Conservation (phyloP, 352 stramenopile genomes). For the Phytophthora pisi region DNA sequence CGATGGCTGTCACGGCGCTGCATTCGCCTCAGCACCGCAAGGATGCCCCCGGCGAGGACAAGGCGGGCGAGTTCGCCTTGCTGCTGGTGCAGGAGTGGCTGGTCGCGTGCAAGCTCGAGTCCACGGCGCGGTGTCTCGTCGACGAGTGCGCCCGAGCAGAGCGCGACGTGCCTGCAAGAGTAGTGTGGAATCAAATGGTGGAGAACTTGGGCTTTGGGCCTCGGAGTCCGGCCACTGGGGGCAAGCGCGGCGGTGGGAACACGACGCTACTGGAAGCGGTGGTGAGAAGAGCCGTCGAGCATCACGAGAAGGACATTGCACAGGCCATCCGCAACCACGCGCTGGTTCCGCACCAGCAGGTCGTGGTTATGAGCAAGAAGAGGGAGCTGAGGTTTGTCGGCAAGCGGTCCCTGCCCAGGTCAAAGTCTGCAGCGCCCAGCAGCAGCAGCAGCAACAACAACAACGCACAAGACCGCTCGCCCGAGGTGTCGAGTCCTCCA, state of each 20-base stretch:
- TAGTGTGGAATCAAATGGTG: conserved; percentile 30
- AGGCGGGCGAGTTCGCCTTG: conserved; percentile 19
- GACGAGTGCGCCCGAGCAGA: conserved; percentile 41
- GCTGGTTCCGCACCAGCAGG: conserved; percentile 32
- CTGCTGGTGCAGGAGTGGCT: conserved; percentile 64
- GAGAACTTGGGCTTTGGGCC: conserved; percentile 22
- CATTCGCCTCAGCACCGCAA: conserved; percentile 6
- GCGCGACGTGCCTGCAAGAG: conserved; percentile 20
- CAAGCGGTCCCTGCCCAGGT: conserved; percentile 35
- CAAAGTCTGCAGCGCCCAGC: conserved; percentile 18
- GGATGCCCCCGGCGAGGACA: conserved; percentile 3
- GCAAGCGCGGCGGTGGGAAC: conserved; percentile 12
- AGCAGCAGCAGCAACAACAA: conserved; percentile 12
- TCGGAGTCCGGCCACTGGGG: conserved; percentile 19
- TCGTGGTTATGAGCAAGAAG: conserved; percentile 50
- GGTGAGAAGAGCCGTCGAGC: conserved; percentile 14
- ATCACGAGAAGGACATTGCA: conserved; percentile 30
- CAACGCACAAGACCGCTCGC: conserved; percentile 16
- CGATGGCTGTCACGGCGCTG: conserved; percentile 19
- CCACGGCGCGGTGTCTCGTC: conserved; percentile 44
- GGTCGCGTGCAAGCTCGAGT: conserved; percentile 30
- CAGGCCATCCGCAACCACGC: conserved; percentile 29
- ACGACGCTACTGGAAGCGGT: conserved; percentile 26
- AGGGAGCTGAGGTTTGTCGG: conserved; percentile 35
- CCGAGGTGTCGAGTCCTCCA: neutral